Evolutionary conservation across 2,329 filamentous ascomycete genomes (phyloP).

Genomic region (Cladosporium sp.): DNA sequence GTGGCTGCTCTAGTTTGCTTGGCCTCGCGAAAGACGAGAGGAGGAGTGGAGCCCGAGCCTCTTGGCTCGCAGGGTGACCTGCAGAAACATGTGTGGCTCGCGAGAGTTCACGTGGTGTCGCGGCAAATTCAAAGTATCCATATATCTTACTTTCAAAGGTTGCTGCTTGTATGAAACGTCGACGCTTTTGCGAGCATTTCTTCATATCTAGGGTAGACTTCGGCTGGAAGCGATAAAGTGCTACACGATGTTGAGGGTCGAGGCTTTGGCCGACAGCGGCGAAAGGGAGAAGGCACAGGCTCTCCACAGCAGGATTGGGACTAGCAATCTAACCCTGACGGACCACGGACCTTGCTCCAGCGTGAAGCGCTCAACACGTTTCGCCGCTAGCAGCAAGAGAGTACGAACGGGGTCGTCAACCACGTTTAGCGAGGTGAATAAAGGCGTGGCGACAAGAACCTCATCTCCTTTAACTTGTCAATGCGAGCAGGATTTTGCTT

Average conservation of each 20-base stretch:
- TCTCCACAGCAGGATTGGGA: not conserved
- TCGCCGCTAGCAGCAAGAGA: not conserved
- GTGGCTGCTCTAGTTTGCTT: conserved; percentile 16
- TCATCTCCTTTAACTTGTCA: conserved; percentile 4
- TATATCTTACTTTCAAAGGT: not conserved
- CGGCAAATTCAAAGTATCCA: not conserved
- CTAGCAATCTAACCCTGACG: not conserved
- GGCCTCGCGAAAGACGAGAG: conserved; percentile 4
- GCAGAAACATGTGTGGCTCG: not conserved
- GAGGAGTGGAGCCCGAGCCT: not conserved
- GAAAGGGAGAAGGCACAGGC: not conserved
- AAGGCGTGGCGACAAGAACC: not conserved
- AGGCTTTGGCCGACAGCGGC: not conserved
- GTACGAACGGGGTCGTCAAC: not conserved
- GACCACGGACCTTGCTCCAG: not conserved
- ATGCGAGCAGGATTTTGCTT: not conserved
- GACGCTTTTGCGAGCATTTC: not conserved
- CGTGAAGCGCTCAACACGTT: not conserved
- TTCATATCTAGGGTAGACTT: not conserved
- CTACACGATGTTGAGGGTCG: not conserved
- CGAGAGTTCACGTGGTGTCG: not conserved
- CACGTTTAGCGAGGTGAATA: not conserved
- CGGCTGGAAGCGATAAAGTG: not conserved
- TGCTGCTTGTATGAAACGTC: not conserved
- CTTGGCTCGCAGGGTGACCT: not conserved